Evolutionary conservation across 2,329 filamentous ascomycete species (phyloP).

Genomic region (Fusarium sp.): DNA sequence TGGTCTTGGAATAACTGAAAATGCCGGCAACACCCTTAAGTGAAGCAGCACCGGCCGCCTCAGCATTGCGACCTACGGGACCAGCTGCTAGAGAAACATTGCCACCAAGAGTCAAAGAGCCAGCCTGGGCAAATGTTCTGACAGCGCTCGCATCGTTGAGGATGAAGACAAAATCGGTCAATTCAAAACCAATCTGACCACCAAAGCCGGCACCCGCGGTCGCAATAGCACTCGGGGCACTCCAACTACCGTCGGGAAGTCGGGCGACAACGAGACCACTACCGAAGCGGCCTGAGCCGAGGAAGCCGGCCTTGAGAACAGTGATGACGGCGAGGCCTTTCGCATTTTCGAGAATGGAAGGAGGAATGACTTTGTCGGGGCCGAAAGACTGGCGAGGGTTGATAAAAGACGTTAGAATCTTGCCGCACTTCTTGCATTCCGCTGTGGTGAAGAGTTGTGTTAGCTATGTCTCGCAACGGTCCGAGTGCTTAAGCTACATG

Average conservation of each 20-base stretch:
- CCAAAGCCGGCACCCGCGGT: conserved; percentile 85
- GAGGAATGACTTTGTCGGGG: conserved; percentile 96
- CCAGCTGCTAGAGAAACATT: conserved; percentile 97
- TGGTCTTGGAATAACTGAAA: conserved; percentile 98
- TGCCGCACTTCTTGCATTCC: conserved; percentile 97
- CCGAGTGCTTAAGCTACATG: conserved; percentile 3
- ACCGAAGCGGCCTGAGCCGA: conserved; percentile 84
- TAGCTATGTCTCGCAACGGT: conserved; percentile 23
- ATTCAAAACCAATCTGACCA: conserved; percentile 86
- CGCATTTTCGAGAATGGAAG: conserved; percentile 86
- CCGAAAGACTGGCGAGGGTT: conserved; percentile 94
- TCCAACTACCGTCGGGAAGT: conserved; percentile 81
- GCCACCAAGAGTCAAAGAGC: conserved; percentile 90
- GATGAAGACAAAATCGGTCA: conserved; percentile 98
- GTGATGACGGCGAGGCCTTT: conserved; percentile 92
- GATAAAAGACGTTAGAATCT: conserved; percentile 94
- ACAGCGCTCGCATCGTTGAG: conserved; percentile 92
- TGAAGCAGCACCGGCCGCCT: conserved; percentile 93
- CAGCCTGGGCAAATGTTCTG: conserved; percentile 91
- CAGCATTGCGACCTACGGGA: conserved; percentile 92
- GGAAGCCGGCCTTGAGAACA: conserved; percentile 87
- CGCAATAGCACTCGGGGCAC: conserved; percentile 82
- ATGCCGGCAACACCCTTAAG: conserved; percentile 89
- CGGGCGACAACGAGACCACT: conserved; percentile 85
- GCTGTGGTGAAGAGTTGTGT: conserved; percentile 62